Conservation (phyloP, 2,329 filamentous ascomycete species). For the Apiospora saccharicola region DNA sequence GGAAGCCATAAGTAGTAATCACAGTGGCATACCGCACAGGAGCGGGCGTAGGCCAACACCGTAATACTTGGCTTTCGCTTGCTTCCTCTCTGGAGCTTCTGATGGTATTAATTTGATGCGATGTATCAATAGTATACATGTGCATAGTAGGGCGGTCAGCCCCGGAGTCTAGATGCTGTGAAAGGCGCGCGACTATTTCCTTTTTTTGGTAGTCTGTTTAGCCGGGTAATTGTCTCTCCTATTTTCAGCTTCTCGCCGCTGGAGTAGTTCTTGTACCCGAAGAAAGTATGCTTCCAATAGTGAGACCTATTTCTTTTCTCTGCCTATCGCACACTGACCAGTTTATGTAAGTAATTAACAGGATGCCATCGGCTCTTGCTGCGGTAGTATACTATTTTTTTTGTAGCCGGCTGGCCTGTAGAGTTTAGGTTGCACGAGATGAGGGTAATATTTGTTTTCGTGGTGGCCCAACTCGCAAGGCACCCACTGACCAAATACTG, state of each 20-base stretch:
- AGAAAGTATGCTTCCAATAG: neutral
- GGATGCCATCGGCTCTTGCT: neutral
- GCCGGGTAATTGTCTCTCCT: neutral
- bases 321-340: neutral
- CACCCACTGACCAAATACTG: neutral
- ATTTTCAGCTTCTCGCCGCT: neutral
- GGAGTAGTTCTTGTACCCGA: neutral
- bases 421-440: neutral
- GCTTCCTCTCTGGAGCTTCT: too few species aligned
- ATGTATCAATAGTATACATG: neutral
- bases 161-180: neutral
- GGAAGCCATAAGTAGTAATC: too few species aligned
- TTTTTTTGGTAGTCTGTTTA: neutral
- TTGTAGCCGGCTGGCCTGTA: neutral
- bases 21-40: neutral
- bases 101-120: neutral
- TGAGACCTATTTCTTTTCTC: neutral
- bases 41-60: too few species aligned
- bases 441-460: neutral
- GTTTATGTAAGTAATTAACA: neutral
- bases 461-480: neutral
- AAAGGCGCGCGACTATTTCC: neutral
- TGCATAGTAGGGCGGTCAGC: neutral
- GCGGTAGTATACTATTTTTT: neutral
- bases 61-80: too few species aligned